Percentiles rank a stretch among this genome's conserved stretches.
These are phyloP conservation scores for Ustilago bromivora DNA, from an alignment of 1,284 basidiomycete genomes.

Conservation along the genomic window DNA sequence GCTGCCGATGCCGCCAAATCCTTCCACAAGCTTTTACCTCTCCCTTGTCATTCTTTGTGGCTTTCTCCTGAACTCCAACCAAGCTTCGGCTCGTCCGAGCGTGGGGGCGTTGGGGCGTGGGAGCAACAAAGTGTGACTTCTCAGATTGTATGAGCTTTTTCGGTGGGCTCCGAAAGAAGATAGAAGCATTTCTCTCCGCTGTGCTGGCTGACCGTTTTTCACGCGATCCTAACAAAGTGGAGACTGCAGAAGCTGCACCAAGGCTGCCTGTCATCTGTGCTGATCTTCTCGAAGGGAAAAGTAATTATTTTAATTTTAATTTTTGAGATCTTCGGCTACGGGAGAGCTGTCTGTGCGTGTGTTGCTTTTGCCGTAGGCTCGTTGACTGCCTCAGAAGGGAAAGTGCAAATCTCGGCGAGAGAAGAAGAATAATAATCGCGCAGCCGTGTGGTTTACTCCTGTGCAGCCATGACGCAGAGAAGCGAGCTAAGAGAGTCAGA, in stretches of 20 bases:
- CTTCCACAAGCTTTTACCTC: background rate
- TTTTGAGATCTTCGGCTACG: slow-evolving; percentile 1
- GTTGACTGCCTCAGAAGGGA: background rate
- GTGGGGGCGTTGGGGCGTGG: background rate
- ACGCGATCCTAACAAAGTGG: background rate
- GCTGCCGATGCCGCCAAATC: background rate
- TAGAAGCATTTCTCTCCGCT: background rate
- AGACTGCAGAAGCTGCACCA: background rate
- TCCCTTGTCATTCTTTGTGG: background rate
- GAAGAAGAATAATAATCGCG: background rate
- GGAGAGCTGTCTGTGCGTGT: background rate
- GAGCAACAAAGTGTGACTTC: background rate
- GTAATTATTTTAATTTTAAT: background rate
- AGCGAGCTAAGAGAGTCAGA: background rate
- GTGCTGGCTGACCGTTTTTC: background rate
- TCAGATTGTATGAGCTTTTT: background rate
- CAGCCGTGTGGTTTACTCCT: background rate
- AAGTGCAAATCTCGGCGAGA: background rate
- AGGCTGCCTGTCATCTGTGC: background rate
- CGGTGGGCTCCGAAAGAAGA: background rate
- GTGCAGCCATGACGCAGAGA: background rate
- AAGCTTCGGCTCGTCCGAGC: background rate
- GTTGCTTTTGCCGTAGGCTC: background rate
- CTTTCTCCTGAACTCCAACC: background rate
- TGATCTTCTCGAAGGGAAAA: background rate